Evolutionary conservation across 2,329 filamentous ascomycete species (phyloP).

Genomic region (Cordyceps javanica): DNA sequence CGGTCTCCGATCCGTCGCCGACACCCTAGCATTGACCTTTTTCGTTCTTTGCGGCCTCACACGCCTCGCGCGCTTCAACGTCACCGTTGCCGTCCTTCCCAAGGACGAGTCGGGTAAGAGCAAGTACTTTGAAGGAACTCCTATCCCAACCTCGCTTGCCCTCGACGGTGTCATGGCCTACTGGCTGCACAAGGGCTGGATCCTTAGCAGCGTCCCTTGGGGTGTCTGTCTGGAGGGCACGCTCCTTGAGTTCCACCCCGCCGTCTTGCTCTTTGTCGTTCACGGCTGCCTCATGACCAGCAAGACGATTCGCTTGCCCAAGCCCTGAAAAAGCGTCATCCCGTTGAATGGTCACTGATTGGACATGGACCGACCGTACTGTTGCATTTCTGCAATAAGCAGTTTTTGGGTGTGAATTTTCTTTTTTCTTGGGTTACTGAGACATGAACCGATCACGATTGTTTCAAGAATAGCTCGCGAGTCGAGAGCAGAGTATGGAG

Average conservation of each 20-base stretch:
- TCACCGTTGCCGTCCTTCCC: constrained; percentile 81
- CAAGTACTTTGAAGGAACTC: constrained; percentile 93
- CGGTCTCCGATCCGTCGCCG: constrained; percentile 75
- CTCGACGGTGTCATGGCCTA: constrained; percentile 82
- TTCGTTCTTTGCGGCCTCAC: constrained; percentile 95
- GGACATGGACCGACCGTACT: too few relatives aligned
- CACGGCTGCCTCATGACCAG: constrained; percentile 94
- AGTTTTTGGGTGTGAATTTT: neutral
- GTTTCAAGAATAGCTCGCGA: neutral
- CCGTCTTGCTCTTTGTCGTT: constrained; percentile 72
- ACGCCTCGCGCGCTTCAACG: constrained; percentile 93
- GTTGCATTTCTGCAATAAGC: neutral
- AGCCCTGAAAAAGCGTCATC: constrained; percentile 49
- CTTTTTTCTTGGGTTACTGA: neutral
- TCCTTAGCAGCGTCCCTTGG: constrained; percentile 70
- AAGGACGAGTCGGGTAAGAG: constrained; percentile 91
- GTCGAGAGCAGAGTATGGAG: neutral
- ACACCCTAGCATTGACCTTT: constrained; percentile 74
- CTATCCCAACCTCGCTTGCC: constrained; percentile 82
- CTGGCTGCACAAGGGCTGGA: constrained; percentile 78
- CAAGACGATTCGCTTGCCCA: constrained; percentile 90
- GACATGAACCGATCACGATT: neutral
- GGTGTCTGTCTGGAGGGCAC: constrained; percentile 64
- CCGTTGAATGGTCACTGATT: too few relatives aligned
- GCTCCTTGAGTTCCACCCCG: constrained; percentile 74